Percentiles rank a stretch among this genome's conserved stretches.
phyloP scores from a whole-genome alignment of 192 early-diverging fungal species.

The Phlyctochytrium planicorne region DNA sequence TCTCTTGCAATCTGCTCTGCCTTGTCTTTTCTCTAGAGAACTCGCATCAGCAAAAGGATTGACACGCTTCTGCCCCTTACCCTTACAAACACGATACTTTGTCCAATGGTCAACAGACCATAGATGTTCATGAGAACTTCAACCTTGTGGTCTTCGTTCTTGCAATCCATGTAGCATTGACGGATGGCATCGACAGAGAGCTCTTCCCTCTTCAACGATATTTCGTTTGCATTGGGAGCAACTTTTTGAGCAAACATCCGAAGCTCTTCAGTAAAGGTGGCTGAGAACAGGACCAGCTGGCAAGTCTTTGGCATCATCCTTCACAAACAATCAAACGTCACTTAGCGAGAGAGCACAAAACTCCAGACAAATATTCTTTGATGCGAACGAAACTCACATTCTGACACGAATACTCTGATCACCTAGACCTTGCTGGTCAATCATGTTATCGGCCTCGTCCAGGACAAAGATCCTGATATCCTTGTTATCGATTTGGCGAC shows the following conservation, averaged over 20 bases:
- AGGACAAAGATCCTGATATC: conserved; percentile 82
- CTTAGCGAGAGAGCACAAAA: neutral
- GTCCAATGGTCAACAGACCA: conserved; percentile 84
- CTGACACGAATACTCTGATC: conserved; percentile 87
- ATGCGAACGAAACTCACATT: conserved; percentile 52
- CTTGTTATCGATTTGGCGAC: conserved; percentile 58
- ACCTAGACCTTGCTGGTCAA: conserved; percentile 75
- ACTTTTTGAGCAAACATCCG: conserved; percentile 74
- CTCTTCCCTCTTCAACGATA: conserved; percentile 82
- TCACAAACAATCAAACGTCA: conserved; percentile 10
- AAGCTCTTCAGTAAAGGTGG: conserved; percentile 84
- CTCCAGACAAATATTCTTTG: neutral
- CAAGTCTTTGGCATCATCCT: conserved; percentile 67
- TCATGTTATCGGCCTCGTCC: conserved; percentile 99
- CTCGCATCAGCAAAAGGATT: neutral
- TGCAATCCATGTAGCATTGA: conserved; percentile 97
- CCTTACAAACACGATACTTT: conserved; percentile 95
- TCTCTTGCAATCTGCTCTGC: conserved; percentile 75
- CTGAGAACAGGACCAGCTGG: conserved; percentile 93
- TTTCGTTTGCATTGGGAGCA: conserved; percentile 84
- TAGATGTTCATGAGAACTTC: conserved; percentile 54
- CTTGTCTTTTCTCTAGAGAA: conserved; percentile 70
- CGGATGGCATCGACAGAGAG: conserved; percentile 91
- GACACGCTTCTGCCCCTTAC: conserved; percentile 39
- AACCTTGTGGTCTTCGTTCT: conserved; percentile 69